Evolutionary conservation across 441 rosid genomes (phyloP).

Genomic region (Melianthus villosus): DNA sequence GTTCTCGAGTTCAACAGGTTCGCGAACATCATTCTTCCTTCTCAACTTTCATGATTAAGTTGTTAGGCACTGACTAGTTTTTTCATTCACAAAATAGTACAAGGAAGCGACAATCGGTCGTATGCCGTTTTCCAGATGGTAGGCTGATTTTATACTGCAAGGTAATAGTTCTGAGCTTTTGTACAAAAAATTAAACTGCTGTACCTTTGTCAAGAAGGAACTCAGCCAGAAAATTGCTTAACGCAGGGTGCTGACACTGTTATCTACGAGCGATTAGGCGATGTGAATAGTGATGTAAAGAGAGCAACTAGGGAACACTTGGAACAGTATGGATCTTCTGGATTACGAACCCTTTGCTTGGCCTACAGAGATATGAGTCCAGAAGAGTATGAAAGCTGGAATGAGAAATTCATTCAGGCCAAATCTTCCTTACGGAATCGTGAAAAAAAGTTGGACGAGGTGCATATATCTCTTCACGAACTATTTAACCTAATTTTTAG

Average conservation of each 20-base stretch:
- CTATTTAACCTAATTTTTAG: too few species aligned
- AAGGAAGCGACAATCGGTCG: slow-evolving; percentile 97
- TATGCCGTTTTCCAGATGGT: slow-evolving; percentile 83
- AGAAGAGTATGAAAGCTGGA: slow-evolving; percentile 78
- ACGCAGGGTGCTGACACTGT: slow-evolving; percentile 85
- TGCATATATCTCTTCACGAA: too few species aligned
- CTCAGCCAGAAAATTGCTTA: slow-evolving; percentile 22
- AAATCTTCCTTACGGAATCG: slow-evolving; percentile 94
- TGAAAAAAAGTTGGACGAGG: slow-evolving; percentile 97
- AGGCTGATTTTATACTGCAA: slow-evolving; percentile 90
- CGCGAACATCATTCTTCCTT: slow-evolving; percentile 9
- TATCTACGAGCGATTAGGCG: slow-evolving; percentile 57
- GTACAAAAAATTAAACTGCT: too few species aligned
- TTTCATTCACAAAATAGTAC: slow-evolving; percentile 41
- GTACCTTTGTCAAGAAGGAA: too few species aligned
- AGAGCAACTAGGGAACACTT: slow-evolving; percentile 53
- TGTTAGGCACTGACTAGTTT: slow-evolving; percentile 9
- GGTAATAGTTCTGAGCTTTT: too few species aligned
- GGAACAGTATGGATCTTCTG: slow-evolving; percentile 88
- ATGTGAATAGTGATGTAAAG: slow-evolving; percentile 50
- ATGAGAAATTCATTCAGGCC: slow-evolving; percentile 94
- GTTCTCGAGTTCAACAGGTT: slow-evolving; percentile 98
- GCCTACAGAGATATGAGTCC: slow-evolving; percentile 77
- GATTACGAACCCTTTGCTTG: slow-evolving; percentile 95
- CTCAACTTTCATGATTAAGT: slow-evolving; percentile 7